Conservation (phyloP, 192 early-diverging fungal species). For the Hyaloraphidium curvatum region DNA sequence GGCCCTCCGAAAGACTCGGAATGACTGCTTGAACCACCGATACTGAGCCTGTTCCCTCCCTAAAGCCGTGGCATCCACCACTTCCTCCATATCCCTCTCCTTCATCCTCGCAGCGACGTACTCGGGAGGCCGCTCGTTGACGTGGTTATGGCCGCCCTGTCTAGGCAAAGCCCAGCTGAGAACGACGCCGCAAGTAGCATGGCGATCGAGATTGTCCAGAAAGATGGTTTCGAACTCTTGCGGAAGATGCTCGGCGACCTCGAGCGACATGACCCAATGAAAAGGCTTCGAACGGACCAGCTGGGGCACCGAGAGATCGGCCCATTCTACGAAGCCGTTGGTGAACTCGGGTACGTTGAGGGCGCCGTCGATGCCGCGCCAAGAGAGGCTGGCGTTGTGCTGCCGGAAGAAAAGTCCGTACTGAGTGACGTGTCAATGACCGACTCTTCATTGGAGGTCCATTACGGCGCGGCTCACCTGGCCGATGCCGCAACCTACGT, state of each 20-base stretch:
- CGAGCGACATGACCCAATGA: conserved; percentile 4
- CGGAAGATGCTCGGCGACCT: neutral
- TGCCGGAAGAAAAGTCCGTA: neutral
- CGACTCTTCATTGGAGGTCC: no score
- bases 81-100: no score
- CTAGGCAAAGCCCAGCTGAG: neutral
- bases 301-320: neutral
- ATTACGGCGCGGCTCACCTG: no score
- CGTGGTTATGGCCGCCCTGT: neutral
- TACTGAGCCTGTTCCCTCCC: no score
- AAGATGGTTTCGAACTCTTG: neutral
- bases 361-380: conserved; percentile 1
- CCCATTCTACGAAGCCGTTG: neutral
- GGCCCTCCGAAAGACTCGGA: no score
- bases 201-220: neutral
- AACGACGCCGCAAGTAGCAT: neutral
- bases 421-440: no score
- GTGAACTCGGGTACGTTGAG: conserved; percentile 1
- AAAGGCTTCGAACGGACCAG: neutral
- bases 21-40: no score
- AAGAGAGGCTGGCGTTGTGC: neutral
- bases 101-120: no score
- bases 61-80: no score
- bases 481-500: no score
- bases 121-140: conserved; percentile 1